Conservation (phyloP, 2,329 filamentous ascomycete genomes). For the Fusarium drepaniforme region DNA sequence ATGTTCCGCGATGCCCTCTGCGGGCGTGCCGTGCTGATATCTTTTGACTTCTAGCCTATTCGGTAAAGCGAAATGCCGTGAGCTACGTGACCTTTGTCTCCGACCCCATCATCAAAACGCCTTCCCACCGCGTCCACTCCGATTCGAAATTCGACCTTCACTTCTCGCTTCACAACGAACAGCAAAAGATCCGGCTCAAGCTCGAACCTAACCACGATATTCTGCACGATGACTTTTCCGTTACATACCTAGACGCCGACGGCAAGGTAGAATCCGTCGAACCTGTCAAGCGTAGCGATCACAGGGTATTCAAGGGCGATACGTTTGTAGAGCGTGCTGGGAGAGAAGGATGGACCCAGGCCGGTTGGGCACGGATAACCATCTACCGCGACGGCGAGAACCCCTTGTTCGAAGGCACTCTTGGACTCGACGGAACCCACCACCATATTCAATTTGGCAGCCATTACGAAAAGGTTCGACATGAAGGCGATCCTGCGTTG, state of each 20-base stretch:
- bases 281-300: conserved; percentile 76
- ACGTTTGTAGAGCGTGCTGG: conserved; percentile 76
- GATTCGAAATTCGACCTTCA: conserved; percentile 87
- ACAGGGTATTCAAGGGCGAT: conserved; percentile 87
- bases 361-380: conserved; percentile 88
- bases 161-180: conserved; percentile 77
- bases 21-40: conserved; percentile 38
- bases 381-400: conserved; percentile 80
- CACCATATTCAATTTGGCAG: conserved; percentile 86
- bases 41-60: conserved; percentile 67
- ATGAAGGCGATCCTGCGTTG: conserved; percentile 77
- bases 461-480: conserved; percentile 80
- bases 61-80: conserved; percentile 81
- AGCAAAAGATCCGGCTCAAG: conserved; percentile 80
- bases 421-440: conserved; percentile 82
- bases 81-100: conserved; percentile 79
- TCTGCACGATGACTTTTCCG: conserved; percentile 78
- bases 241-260: conserved; percentile 79
- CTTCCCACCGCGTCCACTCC: conserved; percentile 82
- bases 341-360: conserved; percentile 77
- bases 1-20: conserved; percentile 15
- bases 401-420: conserved; percentile 92
- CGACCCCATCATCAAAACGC: conserved; percentile 81
- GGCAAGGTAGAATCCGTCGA: conserved; percentile 77
- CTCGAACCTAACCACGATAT: conserved; percentile 95